Conservation (phyloP, 495 filamentous ascomycete species). For the Neurospora sp. region DNA sequence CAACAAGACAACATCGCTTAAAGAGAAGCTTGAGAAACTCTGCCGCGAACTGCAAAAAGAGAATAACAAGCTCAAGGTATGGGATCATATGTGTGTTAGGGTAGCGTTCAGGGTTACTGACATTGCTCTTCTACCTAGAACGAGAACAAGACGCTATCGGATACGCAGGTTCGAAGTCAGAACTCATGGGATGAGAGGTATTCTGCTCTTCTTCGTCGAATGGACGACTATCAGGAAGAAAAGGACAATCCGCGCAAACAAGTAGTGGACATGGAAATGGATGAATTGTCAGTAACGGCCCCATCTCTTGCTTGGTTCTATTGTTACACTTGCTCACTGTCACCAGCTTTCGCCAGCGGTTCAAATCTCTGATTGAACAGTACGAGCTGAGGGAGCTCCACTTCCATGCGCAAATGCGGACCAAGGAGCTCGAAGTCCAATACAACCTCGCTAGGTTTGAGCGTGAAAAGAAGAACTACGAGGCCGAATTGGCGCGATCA, state of each 20-base stretch:
- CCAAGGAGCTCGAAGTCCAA: constrained; percentile 94
- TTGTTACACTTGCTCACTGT: constrained; percentile 13
- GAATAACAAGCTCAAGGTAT: constrained; percentile 93
- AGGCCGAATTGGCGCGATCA: constrained; percentile 66
- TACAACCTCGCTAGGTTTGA: constrained; percentile 79
- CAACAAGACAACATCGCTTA: constrained; percentile 74
- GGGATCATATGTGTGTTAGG: constrained; percentile 7
- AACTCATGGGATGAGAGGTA: constrained; percentile 76
- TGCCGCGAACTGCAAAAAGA: constrained; percentile 88
- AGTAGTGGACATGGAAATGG: constrained; percentile 67
- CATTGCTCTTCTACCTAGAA: constrained; percentile 44
- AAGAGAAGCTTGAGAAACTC: constrained; percentile 90
- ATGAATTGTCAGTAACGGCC: constrained; percentile 61
- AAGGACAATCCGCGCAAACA: constrained; percentile 67
- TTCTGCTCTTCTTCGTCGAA: constrained; percentile 59
- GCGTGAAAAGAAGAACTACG: constrained; percentile 76
- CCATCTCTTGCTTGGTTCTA: not conserved
- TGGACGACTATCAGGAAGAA: constrained; percentile 70
- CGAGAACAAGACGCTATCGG: constrained; percentile 78
- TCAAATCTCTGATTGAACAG: constrained; percentile 90
- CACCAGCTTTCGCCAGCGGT: constrained; percentile 70
- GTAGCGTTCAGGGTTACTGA: not conserved
- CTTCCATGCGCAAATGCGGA: constrained; percentile 78
- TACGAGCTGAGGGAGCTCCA: constrained; percentile 90
- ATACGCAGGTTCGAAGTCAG: constrained; percentile 71